Evolutionary conservation across 2,329 filamentous ascomycete species (phyloP).

Genomic region (Curvularia hawaiiensis): DNA sequence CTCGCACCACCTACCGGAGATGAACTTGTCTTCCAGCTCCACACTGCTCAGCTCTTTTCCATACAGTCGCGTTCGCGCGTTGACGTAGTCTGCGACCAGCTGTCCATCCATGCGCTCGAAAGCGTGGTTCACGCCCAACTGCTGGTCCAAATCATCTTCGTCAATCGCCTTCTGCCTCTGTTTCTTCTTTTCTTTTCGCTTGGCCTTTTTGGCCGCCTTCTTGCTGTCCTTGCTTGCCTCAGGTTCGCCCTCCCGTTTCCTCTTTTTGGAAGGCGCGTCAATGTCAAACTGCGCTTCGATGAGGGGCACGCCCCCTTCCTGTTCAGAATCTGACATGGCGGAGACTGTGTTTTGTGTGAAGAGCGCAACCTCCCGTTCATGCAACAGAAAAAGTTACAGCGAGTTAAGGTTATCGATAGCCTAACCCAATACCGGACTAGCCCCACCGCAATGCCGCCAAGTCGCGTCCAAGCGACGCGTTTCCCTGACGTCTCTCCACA

Average conservation of each 20-base stretch:
- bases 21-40: slow-evolving; percentile 80
- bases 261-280: slow-evolving; percentile 44
- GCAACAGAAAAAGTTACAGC: slow-evolving; percentile 32
- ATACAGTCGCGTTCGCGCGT: slow-evolving; percentile 77
- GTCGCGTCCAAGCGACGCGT: slow-evolving; percentile 31
- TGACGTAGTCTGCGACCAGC: slow-evolving; percentile 83
- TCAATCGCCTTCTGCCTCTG: slow-evolving; percentile 66
- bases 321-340: slow-evolving; percentile 54
- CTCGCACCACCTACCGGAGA: slow-evolving; percentile 65
- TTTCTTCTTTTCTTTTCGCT: slow-evolving; percentile 62
- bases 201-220: slow-evolving; percentile 44
- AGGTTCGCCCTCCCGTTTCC: slow-evolving; percentile 47
- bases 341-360: slow-evolving; percentile 28
- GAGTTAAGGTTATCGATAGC: slow-evolving; percentile 39
- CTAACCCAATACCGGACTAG: slow-evolving; percentile 15
- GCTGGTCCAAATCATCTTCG: slow-evolving; percentile 58
- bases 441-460: slow-evolving; percentile 1
- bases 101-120: slow-evolving; percentile 83
- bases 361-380: slow-evolving; percentile 17
- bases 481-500: slow-evolving; percentile 29
- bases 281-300: slow-evolving; percentile 50
- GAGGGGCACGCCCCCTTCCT: slow-evolving; percentile 51
- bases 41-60: slow-evolving; percentile 80
- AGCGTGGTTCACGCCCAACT: slow-evolving; percentile 71
- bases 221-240: slow-evolving; percentile 42